Evolutionary conservation across 2,329 filamentous ascomycete genomes (phyloP), one percentile per base, ranked within the genome.

Genomic region (Venturia asperata): DNA sequence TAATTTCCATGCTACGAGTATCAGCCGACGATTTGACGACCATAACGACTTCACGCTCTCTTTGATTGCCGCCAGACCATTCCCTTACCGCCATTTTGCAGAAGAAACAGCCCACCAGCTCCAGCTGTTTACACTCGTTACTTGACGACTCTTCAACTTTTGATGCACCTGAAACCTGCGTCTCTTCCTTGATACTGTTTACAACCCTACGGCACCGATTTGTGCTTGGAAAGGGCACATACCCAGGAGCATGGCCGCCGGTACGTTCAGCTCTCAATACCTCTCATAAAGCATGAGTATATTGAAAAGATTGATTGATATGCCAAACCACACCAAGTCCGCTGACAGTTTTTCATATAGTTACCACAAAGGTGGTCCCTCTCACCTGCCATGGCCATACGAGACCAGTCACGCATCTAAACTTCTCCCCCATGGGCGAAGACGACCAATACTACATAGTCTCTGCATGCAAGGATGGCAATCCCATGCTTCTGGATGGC

Each of bases 401-500:
- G 63, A 87, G 92, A 67, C 92, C 92, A 1, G 92, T 97, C 64
- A 91, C 92, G 7, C 92, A 97, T 76, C 85, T 96, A 72, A 89
- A 87, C 76, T 97, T 97, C 78, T 97, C 92, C 30, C 85, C 88
- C 15, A 82, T 92, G 17, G 85, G 92, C 68, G 88, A 91, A 72
- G 88, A 92, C 70, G 90, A 91, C 68, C 85, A 88, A 69, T 97
- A 94, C 78, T 96, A 94, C 76, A 83, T 97, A 73, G 92, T 97
- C 69, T 96, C 92, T 34, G 92, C 92, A 69, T 94, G 91, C 82
- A 96, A 96, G 82, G 94, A 99, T 81, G 93, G 93, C 73, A 97
- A 97, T 75, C 94, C 94, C 62, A 97, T 97, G 92, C 88, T 99
- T 71, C 90, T 94, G 69, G 91, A 97, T 79, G 94, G 94, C 68